Evolutionary conservation across 148 eudicot species (phyloP), one percentile per base, ranked within the genome.

Genomic region (Chenopodium quinoa): DNA sequence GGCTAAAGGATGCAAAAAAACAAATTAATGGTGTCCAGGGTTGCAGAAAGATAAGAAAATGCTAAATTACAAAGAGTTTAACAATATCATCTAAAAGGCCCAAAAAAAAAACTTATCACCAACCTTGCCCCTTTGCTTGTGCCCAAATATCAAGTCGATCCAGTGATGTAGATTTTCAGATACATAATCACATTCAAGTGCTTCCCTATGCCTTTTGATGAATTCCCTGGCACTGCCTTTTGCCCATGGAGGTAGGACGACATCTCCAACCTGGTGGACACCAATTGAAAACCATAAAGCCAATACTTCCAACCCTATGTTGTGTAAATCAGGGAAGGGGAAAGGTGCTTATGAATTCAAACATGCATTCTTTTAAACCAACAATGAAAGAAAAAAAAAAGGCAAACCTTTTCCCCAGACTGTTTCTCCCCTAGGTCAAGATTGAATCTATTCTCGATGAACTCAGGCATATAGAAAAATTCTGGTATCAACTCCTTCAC

Each of bases 401-500:
- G 81, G 83, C 86, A 73, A 82, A 94, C 99, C 99, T 92, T 92
- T 83, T 97, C 99, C 70, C 99, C 99, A 0, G 99, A 97, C 86
- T 97, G 99, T 77, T 97, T 97, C 88, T 97, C 98, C 34, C 99
- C 99, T 79, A 97, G 87, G 84, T 97, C 94, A 74, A 97, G 98
- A 83, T 90, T 84, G 85, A 97, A 97, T 81, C 90, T 88, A 81
- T 97, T 97, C 78, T 91, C 98, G 68, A 97, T 87, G 82, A 97
- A 94, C 83, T 97, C 99, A 27, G 99, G 97, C 98, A 94, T 86
- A 87, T 97, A 97, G 86, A 90, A 97, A 83, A 97, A 97, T 81
- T 97, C 99, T 40, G 99, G 99, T 82, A 97, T 94, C 85, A 97
- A 83, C 87, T 97, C 99, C 89, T 97, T 97, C 78, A 97, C 99